Percentiles rank a stretch among this genome's conserved stretches.
Evolutionary conservation across 176 grass and related monocot genomes (phyloP).

Genomic region (Triticum timopheevii): DNA sequence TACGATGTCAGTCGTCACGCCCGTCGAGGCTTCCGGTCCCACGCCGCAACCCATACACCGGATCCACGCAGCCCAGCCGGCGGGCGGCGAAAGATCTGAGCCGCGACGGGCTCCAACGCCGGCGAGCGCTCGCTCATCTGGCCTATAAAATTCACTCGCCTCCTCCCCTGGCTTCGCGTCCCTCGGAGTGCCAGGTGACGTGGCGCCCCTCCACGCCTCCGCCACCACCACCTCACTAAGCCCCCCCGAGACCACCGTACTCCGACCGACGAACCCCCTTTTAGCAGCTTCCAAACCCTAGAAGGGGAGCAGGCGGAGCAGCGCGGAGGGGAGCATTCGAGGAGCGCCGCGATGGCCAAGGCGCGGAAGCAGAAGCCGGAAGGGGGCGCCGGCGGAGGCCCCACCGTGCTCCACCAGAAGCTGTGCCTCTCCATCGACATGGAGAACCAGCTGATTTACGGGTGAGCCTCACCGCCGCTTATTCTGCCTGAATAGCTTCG

Average conservation of each 20-base stretch:
- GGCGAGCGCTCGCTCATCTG: slow-evolving; percentile 26
- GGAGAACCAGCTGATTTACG: slow-evolving; percentile 76
- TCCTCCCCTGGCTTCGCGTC: neutral
- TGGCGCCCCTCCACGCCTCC: slow-evolving; percentile 29
- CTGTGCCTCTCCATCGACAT: slow-evolving; percentile 95
- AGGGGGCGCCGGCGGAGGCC: slow-evolving; percentile 44
- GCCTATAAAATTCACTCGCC: slow-evolving; percentile 23
- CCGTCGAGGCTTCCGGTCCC: neutral
- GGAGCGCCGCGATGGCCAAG: slow-evolving; percentile 67
- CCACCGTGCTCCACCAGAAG: slow-evolving; percentile 90
- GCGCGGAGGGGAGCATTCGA: slow-evolving; percentile 7
- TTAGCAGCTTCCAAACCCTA: slow-evolving; percentile 44
- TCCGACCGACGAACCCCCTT: slow-evolving; percentile 22
- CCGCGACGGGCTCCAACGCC: slow-evolving; percentile 42
- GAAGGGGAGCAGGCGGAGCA: slow-evolving; percentile 15
- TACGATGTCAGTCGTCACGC: neutral
- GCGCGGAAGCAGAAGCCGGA: slow-evolving; percentile 76
- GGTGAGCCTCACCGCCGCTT: slow-evolving; percentile 58
- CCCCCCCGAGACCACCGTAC: neutral
- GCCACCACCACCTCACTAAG: slow-evolving; percentile 32
- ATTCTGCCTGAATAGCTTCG: slow-evolving; percentile 7
- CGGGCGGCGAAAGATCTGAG: slow-evolving; percentile 53
- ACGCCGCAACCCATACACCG: slow-evolving; percentile 14
- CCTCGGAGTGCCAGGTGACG: slow-evolving; percentile 36
- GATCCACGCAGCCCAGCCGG: slow-evolving; percentile 22